Evolutionary conservation across 2,329 filamentous ascomycete species (phyloP), one percentile per base, ranked within the genome.

Genomic region (Lecanicillium sp.): DNA sequence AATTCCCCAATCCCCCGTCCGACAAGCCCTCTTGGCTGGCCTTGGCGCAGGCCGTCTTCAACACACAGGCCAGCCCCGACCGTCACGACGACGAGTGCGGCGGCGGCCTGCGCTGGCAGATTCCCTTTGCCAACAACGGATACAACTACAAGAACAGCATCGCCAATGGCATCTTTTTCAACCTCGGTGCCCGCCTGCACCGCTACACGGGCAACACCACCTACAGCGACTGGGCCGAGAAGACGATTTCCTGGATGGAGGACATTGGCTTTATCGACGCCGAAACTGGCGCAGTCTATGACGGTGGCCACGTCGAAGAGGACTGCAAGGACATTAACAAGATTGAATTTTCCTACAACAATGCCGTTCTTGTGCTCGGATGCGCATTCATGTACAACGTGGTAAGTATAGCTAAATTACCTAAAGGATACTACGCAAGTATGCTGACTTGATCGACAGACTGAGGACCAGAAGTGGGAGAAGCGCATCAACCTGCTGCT

Each of bases 111-210:
- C 71, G 82, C 48, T 87, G 83, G 83, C 85, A 90, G 63, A 83
- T 90, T 44, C 85, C 79, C 47, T 66, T 73, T 5, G 78, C 81
- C 49, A 87, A 89, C 55, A 71, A 68, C 33, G 85, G 85, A 25
- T 90, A 85, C 57, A 70, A 80, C 52, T 88, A 89, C 67, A 92
- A 80, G 57, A 80, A 80, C 58, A 66, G 63, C 43, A 71, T 78
- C 41, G 72, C 75, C 17, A 80, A 78, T 45, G 75, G 73, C 32
- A 72, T 71, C 50, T 77, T 79, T 56, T 80, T 80, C 63, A 77
- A 80, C 52, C 58, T 80, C 15, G 75, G 70, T n/a, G 75, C 84
- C 13, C 75, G 85, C 8, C 69, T 90, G 9, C 83, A 79, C 0
- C 71, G 78, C 9, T 88, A 85, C 58, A 85, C 80, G 0, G 65